Evolutionary conservation across 2,329 filamentous ascomycete species (phyloP), one percentile per base, ranked within the genome.

Genomic region (Colletotrichum sublineola): DNA sequence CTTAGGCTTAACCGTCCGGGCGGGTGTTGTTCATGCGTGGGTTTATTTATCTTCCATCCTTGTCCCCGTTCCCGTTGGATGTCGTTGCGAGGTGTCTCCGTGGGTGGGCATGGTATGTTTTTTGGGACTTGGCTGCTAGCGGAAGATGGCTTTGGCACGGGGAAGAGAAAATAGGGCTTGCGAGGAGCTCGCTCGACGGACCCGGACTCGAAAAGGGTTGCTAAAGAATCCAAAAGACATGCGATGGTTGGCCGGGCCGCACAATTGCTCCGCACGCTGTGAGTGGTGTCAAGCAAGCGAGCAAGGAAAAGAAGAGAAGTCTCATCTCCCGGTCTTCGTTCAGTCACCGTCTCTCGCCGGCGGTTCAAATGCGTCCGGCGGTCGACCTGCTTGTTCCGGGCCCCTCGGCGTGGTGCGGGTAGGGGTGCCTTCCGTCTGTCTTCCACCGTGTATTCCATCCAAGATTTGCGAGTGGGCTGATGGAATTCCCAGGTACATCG

Each of bases 1-100:
- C 63, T 67, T 67, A 63, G 68, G 70, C 66, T 70, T 65, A 60
- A 73, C 53, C 70, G 70, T 50, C 60, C 55, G 48, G 70, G 55
- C 66, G 55, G 29, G 29, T 55, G 46, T 29, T 67, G 58, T 53
- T 70, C 24, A 73, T 69, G 70, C 70, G 55, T 61, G 50, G 52
- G 5, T 20, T 36, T 42, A 24, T 38, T 14, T 20, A 5, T 29
- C 31, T 42, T 33, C 33, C 55, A 52, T 53, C 44, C 11, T 48
- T 67, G 24, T 38, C 24, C 24, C 40, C 15, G 40, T 24, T 31
- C 33, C 40, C 9, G 40, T 24, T n/a, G 31, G 36, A 42, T n/a
- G 3, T 61, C 46, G 18, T 31, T 33, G 53, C 40, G 7, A 15
- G 36, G 24, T 40, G 40, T 61, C 18, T n/a, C 24, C 18, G 12